Base-by-base conservation (phyloP, 257 asterid species). In the Solanum clarkiae region DNA sequence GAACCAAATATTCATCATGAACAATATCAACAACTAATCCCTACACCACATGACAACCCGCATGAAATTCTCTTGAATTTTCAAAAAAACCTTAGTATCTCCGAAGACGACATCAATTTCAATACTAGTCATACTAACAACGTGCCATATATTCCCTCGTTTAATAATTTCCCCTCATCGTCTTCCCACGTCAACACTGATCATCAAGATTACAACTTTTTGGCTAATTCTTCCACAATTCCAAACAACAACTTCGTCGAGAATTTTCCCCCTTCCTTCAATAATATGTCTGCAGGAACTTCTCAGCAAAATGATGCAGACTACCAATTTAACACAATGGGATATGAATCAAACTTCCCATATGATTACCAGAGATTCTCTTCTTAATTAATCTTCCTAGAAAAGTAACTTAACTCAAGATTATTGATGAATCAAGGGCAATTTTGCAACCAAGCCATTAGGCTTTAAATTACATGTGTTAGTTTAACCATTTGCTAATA, bases 61-160 rank as follows among this genome's bases (percentile, higher is more conserved):
- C 81, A 65, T 1, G 87, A 82, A 84, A 85, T 86, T 36, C 89
- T 84, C 75, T 13, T 86, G 80, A 87, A 84, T 45, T 90, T 88
- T 88, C 90, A 90, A 84, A 87, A 92, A 85, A 87, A 83, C 87
- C 94, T 90, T n/a, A 80, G 77, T 72, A 88, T 90, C 42, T 77
- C 87, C 36, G 86, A 85, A 22, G 81, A 88, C 2, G 66, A 86
- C 16, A 86, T 87, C 8, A 86, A 88, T 80, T 80, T 82, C 71
- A 68, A 40, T 42, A 22, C 3, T 60, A 70, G 22, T 75, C 88
- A 75, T 47, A 87, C n/a, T 47, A 89, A 87, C 32, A 87, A 71
- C 47, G 92, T 59, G 57, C 83, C 53, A 57, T 87, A 70, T 70
- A 40, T 87, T 59, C 32, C 87, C 49, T 56, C 86, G 1, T 80